Evolutionary conservation across 495 filamentous ascomycete species (phyloP).

Genomic region (Neurospora sp.): DNA sequence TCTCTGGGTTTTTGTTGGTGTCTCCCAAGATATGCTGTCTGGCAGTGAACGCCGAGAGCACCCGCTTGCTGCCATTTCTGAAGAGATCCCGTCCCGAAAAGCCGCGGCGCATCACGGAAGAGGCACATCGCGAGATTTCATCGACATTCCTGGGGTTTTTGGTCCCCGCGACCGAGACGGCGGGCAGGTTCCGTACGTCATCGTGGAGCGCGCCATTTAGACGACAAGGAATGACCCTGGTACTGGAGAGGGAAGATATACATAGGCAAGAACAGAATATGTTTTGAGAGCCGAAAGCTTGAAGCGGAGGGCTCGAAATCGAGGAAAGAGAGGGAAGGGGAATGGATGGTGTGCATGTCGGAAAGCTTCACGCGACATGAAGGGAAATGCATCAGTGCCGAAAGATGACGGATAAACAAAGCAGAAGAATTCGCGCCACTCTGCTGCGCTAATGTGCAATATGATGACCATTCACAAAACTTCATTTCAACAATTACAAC

Average conservation of each 20-base stretch:
- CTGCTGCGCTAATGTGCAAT: background rate
- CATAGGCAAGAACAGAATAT: background rate
- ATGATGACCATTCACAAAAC: fast-evolving
- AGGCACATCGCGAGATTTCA: background rate
- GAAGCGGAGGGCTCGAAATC: background rate
- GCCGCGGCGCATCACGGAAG: background rate
- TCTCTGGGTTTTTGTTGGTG: background rate
- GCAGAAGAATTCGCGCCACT: background rate
- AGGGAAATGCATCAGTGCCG: background rate
- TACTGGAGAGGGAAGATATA: background rate
- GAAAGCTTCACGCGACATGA: background rate
- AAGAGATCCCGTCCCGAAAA: background rate
- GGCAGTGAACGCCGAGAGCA: background rate
- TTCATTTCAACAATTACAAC: background rate
- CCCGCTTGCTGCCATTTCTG: background rate
- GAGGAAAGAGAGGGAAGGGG: background rate
- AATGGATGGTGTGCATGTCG: background rate
- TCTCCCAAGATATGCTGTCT: background rate
- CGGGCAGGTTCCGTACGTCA: background rate
- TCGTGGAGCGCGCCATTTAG: background rate
- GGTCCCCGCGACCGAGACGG: background rate
- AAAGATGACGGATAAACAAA: background rate
- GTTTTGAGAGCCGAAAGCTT: background rate
- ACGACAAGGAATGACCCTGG: background rate
- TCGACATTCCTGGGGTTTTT: background rate